Evolutionary conservation across 2,329 filamentous ascomycete species (phyloP), one percentile per base, ranked within the genome.

Genomic region (Pseudopithomyces maydicus): DNA sequence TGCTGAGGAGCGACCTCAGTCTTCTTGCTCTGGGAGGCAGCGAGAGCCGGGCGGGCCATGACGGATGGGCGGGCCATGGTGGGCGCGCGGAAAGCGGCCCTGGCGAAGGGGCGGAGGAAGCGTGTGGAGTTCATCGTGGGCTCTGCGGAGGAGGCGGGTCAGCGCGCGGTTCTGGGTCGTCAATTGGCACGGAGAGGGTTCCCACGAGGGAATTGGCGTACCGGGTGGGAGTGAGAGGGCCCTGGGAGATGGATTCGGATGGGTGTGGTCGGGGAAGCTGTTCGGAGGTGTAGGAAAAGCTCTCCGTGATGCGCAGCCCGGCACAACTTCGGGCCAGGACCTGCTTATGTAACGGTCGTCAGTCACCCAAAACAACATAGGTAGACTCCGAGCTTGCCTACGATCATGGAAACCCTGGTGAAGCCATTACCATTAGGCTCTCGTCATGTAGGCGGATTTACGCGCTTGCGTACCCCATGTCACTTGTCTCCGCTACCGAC

Each of bases 121-220:
- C 75, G 75, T 53, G 70, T 50, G 68, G 75, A 69, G 72, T 76
- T 77, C 75, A 77, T 77, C 63, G 44, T 74, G 71, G 73, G 70
- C 69, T 70, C 65, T 73, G 66, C 64, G 56, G 56, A 47, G 59
- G 57, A 56, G 63, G 60, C 51, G 61, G 59, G 70, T 73, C 66
- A 75, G 72, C 69, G 65, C 63, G 60, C 61, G 59, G 63, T 59
- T 60, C 52, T 50, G 52, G 62, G 43, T 52, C 48, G 39, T 59
- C 71, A 72, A 75, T 74, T 66, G 69, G 57, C 56, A 47, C 51
- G 14, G 15, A 46, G 46, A n/a, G 62, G 66, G 51, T 55, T 61
- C 51, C 39, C 48, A 33, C 33, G 23, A 58, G 50, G 47, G 45
- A 61, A 65, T 68, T 68, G 68, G 72, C 72, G 70, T 60, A 75